These are phyloP conservation scores for Ophiostoma australiae DNA, from an alignment of 2,329 filamentous ascomycete genomes.

Conservation along the genomic window DNA sequence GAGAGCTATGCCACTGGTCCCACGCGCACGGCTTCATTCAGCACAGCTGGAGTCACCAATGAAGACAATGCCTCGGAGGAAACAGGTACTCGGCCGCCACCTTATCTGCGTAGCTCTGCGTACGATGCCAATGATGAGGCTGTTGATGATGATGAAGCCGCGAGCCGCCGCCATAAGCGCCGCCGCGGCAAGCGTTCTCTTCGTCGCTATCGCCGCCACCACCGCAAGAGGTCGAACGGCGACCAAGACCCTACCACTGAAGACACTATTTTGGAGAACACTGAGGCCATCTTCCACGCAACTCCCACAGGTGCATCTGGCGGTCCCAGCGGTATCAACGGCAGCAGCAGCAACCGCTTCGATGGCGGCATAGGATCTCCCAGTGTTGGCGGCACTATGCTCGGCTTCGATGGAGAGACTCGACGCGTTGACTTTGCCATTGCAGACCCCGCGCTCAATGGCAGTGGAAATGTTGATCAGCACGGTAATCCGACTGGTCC, in stretches of 20 bases:
- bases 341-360: background rate
- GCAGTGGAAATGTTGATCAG: constrained; percentile 5
- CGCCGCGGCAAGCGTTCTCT: constrained; percentile 38
- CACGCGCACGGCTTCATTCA: constrained; percentile 42
- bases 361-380: background rate
- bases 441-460: constrained; percentile 32
- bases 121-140: constrained; percentile 42
- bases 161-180: constrained; percentile 32
- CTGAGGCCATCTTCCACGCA: background rate
- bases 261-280: constrained; percentile 29
- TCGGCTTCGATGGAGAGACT: constrained; percentile 29
- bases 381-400: background rate
- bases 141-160: constrained; percentile 46
- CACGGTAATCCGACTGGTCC: constrained; percentile 28
- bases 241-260: constrained; percentile 29
- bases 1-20: constrained; percentile 29
- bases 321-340: background rate
- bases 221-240: constrained; percentile 32
- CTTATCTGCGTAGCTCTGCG: constrained; percentile 37
- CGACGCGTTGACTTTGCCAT: constrained; percentile 43
- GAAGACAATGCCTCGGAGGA: constrained; percentile 38
- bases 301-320: constrained; percentile 26
- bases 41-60: constrained; percentile 34
- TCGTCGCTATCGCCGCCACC: constrained; percentile 44
- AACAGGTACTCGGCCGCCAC: constrained; percentile 35